Conservation (phyloP, 768 basidiomycete genomes). For the Suillus plorans region DNA sequence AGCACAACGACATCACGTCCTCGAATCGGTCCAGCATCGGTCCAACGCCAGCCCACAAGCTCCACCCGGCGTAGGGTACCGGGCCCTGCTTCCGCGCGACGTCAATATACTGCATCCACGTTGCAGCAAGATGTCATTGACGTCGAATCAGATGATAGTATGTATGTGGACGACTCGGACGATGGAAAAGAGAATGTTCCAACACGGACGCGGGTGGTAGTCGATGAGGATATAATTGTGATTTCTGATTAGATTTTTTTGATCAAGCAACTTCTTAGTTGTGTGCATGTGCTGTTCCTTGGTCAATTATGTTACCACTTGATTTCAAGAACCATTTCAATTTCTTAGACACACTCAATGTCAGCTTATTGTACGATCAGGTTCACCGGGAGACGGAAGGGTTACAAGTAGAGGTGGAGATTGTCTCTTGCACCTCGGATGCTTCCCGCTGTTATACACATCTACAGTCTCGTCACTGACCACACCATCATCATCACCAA, state of each 20-base stretch:
- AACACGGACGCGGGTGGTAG: conserved; percentile 39
- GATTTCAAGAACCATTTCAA: background rate
- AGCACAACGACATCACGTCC: background rate
- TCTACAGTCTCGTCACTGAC: background rate
- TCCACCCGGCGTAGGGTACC: background rate
- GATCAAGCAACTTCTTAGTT: background rate
- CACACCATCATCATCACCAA: background rate
- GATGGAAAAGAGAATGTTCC: conserved; percentile 67
- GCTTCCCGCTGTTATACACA: background rate
- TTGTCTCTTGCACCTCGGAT: background rate
- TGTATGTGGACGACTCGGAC: conserved; percentile 17
- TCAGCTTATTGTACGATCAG: background rate
- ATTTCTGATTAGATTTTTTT: conserved; percentile 37
- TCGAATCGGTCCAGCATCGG: background rate
- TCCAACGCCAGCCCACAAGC: background rate
- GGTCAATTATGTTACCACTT: background rate
- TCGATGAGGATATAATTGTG: conserved; percentile 49
- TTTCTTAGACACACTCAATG: background rate
- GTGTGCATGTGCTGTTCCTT: background rate
- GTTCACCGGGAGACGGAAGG: background rate
- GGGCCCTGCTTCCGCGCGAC: background rate
- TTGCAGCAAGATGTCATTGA: conserved; percentile 34
- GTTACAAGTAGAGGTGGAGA: background rate
- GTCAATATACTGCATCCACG: background rate
- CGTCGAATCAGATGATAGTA: conserved; percentile 44